A percentile compares a stretch with the other conserved stretches of the same genome.
Evolutionary conservation across 1,284 basidiomycete species (phyloP).

Genomic region (Leccinum subrobustum): DNA sequence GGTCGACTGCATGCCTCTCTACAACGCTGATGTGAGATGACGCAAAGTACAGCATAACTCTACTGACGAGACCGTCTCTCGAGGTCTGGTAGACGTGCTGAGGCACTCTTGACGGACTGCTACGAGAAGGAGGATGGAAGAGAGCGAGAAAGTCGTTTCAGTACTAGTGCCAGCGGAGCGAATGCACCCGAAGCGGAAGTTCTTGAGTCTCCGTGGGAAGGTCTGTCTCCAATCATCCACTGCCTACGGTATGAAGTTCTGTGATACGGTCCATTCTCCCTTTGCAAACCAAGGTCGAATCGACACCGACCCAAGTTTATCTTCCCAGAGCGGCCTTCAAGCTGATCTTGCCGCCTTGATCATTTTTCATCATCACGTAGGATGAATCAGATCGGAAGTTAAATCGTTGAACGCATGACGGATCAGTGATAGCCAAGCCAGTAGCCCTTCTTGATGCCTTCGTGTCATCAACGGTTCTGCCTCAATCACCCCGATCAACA

Average conservation of each 20-base stretch:
- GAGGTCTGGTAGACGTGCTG: conserved; percentile 11
- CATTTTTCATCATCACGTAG: neutral
- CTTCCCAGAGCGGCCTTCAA: neutral
- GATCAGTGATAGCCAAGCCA: neutral
- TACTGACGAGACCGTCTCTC: conserved; percentile 27
- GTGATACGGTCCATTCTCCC: too few relatives aligned
- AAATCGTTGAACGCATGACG: neutral
- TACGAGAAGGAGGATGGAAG: neutral
- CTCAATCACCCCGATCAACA: neutral
- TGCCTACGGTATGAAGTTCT: too few relatives aligned
- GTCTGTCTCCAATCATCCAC: too few relatives aligned
- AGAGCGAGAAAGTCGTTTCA: neutral
- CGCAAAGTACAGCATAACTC: conserved; percentile 10
- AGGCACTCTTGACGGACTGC: neutral
- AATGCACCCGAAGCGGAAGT: neutral
- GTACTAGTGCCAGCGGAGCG: neutral
- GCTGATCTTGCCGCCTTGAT: neutral
- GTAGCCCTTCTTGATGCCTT: neutral
- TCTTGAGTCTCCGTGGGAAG: neutral
- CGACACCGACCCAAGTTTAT: neutral
- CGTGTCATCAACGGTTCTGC: neutral
- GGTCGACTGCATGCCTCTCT: conserved; percentile 23
- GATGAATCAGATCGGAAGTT: neutral
- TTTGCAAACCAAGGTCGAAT: neutral
- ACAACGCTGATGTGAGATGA: conserved; percentile 22